These are phyloP conservation scores for Aspergillus aculeatus DNA, from an alignment of 2,329 filamentous ascomycete genomes.

Conservation along the genomic window DNA sequence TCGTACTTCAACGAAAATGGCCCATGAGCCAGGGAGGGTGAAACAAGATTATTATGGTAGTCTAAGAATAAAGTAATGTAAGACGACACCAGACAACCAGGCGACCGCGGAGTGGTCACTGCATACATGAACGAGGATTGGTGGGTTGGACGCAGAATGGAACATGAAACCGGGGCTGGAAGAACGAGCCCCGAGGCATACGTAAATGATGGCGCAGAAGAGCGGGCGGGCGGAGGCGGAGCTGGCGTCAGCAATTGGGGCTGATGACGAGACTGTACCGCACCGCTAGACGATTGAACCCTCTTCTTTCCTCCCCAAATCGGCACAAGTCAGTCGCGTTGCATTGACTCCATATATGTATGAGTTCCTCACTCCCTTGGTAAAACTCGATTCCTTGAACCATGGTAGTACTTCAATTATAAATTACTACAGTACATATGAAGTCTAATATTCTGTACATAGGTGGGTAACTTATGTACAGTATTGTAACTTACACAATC, in stretches of 20 bases:
- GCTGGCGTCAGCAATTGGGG: slow-evolving; percentile 12
- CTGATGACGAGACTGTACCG: slow-evolving; percentile 8
- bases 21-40: background rate
- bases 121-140: background rate
- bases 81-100: background rate
- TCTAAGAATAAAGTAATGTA: background rate
- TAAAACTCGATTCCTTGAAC: too few species aligned
- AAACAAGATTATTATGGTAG: background rate
- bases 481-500: too few species aligned
- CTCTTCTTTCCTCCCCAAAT: background rate
- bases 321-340: too few species aligned
- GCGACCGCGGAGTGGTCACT: background rate
- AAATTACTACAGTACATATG: too few species aligned
- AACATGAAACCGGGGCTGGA: background rate
- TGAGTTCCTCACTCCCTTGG: too few species aligned
- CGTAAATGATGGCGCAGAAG: slow-evolving; percentile 14
- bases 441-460: too few species aligned
- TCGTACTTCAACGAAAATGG: background rate
- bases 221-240: slow-evolving; percentile 14
- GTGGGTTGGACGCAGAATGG: background rate
- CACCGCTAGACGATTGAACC: background rate
- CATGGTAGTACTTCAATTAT: too few species aligned
- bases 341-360: too few species aligned
- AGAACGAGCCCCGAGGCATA: slow-evolving; percentile 1
- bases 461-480: too few species aligned